Conservation (phyloP, 2,329 filamentous ascomycete genomes). For the Colletotrichum echinochloae region DNA sequence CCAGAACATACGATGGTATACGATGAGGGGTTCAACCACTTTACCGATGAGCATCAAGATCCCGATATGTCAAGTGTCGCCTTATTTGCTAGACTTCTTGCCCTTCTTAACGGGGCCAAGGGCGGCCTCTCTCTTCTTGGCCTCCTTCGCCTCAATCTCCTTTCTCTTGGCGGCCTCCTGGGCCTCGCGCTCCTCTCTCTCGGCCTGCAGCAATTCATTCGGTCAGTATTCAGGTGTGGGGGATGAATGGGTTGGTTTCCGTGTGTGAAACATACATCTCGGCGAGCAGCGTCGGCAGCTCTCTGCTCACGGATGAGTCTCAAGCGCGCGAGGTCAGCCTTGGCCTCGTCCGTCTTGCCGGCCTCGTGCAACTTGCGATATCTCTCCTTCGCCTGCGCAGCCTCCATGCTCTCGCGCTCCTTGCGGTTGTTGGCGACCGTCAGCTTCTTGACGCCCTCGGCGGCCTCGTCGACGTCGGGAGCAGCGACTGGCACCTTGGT, state of each 20-base stretch:
- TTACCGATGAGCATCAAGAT: neutral
- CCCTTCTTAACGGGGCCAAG: conserved; percentile 58
- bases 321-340: conserved; percentile 87
- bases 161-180: conserved; percentile 60
- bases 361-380: conserved; percentile 93
- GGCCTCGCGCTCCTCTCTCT: conserved; percentile 68
- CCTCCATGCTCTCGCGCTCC: conserved; percentile 82
- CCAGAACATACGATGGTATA: conserved; percentile 28
- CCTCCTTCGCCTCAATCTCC: conserved; percentile 67
- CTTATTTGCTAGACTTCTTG: conserved; percentile 55
- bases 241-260: neutral
- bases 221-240: conserved; percentile 2
- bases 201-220: conserved; percentile 56
- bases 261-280: conserved; percentile 70
- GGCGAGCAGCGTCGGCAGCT: conserved; percentile 83
- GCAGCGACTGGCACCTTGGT: conserved; percentile 56
- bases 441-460: conserved; percentile 68
- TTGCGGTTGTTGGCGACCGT: conserved; percentile 60
- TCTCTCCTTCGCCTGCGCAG: conserved; percentile 86
- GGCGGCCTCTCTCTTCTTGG: conserved; percentile 66
- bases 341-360: conserved; percentile 96
- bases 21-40: conserved; percentile 6
- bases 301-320: conserved; percentile 86
- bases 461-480: conserved; percentile 59
- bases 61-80: neutral